A percentile compares a stretch with the other conserved stretches of the same genome.
phyloP scores from a whole-genome alignment of 148 eudicot species.

The Fagopyrum tataricum region DNA sequence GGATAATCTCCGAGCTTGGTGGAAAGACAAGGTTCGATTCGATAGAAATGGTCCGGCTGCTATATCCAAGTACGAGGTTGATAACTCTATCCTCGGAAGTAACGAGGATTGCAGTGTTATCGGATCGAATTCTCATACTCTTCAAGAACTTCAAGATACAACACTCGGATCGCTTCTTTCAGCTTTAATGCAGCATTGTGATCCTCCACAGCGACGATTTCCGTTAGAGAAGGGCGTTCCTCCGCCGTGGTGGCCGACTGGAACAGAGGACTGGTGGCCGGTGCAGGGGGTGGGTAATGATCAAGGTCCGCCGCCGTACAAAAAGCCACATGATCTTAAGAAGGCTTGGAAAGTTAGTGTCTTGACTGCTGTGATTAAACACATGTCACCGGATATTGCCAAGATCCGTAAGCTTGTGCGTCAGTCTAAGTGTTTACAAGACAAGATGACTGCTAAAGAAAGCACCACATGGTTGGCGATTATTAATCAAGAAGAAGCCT shows the following conservation, averaged over 20 bases:
- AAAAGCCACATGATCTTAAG: constrained; percentile 74
- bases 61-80: constrained; percentile 40
- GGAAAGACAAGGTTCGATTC: constrained; percentile 58
- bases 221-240: constrained; percentile 55
- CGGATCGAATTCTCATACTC: constrained; percentile 30
- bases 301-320: constrained; percentile 65
- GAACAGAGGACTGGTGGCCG: constrained; percentile 54
- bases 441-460: constrained; percentile 76
- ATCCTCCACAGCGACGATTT: constrained; percentile 55
- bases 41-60: constrained; percentile 59
- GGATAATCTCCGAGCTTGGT: constrained; percentile 60
- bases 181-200: constrained; percentile 58
- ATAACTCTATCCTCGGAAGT: constrained; percentile 33
- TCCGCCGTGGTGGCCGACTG: constrained; percentile 65
- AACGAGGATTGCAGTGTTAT: constrained; percentile 25
- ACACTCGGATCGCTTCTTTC: constrained; percentile 56
- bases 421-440: constrained; percentile 70
- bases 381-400: constrained; percentile 58
- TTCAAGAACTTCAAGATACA: constrained; percentile 59
- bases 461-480: constrained; percentile 64
- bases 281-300: constrained; percentile 36
- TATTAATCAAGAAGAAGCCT: constrained; percentile 51
- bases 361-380: constrained; percentile 61
- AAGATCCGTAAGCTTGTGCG: constrained; percentile 63
- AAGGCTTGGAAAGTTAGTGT: constrained; percentile 75